Percentiles rank a stretch among this genome's conserved stretches.
These are phyloP conservation scores for Dioscorea dumetorum DNA, from an alignment of 106 monocot genomes.

Conservation along the genomic window DNA sequence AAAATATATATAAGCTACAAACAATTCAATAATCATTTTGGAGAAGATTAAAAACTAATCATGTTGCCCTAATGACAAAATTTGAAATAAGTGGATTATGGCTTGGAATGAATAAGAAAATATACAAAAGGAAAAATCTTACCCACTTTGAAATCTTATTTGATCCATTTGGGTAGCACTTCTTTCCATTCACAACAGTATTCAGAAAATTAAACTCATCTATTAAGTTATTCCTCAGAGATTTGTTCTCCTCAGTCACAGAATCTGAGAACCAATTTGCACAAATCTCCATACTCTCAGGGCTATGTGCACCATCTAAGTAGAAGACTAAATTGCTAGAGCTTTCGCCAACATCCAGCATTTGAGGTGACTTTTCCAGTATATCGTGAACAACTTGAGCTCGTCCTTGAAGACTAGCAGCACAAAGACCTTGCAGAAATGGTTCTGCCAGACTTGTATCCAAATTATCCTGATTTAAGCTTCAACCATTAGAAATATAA, in stretches of 20 bases:
- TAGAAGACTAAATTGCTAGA: conserved; percentile 62
- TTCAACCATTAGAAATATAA: conserved; percentile 4
- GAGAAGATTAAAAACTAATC: background rate
- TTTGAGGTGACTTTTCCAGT: conserved; percentile 4
- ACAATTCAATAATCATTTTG: background rate
- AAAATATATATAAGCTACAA: background rate
- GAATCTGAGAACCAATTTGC: conserved; percentile 75
- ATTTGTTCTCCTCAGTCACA: conserved; percentile 11
- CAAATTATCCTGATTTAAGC: conserved; percentile 22
- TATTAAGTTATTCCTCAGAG: conserved; percentile 2
- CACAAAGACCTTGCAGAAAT: conserved; percentile 67
- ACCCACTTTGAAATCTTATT: conserved; percentile 40
- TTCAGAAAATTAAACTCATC: conserved; percentile 1
- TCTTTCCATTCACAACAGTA: background rate
- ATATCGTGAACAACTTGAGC: conserved; percentile 69
- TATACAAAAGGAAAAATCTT: background rate
- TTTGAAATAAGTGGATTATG: background rate
- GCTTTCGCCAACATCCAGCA: conserved; percentile 13
- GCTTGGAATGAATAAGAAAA: no score
- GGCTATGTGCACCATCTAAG: conserved; percentile 91
- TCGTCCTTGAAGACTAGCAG: conserved; percentile 49
- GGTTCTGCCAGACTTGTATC: conserved; percentile 37
- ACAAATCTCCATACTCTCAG: conserved; percentile 90
- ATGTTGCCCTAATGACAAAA: background rate
- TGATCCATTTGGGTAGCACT: conserved; percentile 8